Evolutionary conservation across 2,329 filamentous ascomycete species (phyloP).

Genomic region (Teratosphaeria zuluensis): DNA sequence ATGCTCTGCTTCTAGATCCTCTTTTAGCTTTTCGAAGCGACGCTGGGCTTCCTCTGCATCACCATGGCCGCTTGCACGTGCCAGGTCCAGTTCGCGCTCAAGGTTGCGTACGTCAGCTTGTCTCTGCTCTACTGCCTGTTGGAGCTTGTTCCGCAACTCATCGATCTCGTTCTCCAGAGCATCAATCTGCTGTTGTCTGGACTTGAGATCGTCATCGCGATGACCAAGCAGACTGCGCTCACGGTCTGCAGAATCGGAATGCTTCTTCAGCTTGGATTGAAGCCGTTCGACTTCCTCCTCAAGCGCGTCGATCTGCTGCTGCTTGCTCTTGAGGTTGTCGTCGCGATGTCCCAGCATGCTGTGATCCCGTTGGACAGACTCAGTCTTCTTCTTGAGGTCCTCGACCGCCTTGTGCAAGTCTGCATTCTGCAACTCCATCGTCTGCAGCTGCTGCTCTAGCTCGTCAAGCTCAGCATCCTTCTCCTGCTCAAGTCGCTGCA

Average conservation of each 20-base stretch:
- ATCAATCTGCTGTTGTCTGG: constrained; percentile 17
- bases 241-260: constrained; percentile 15
- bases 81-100: constrained; percentile 32
- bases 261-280: constrained; percentile 27
- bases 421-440: constrained; percentile 21
- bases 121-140: constrained; percentile 20
- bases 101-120: constrained; percentile 30
- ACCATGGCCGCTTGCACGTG: constrained; percentile 12
- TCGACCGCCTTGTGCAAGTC: constrained; percentile 18
- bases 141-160: constrained; percentile 30
- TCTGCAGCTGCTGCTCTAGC: constrained; percentile 25
- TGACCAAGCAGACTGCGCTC: constrained; percentile 23
- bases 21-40: constrained; percentile 43
- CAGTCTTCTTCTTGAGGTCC: constrained; percentile 11
- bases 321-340: constrained; percentile 14
- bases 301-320: constrained; percentile 19
- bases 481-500: constrained; percentile 24
- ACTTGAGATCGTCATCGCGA: constrained; percentile 15
- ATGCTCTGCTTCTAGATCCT: constrained; percentile 34
- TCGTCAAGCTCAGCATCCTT: constrained; percentile 30
- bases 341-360: constrained; percentile 19
- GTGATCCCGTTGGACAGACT: constrained; percentile 18
- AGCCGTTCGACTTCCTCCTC: constrained; percentile 27
- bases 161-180: constrained; percentile 24
- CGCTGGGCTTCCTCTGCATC: constrained; percentile 17